A percentile compares a stretch with the other conserved stretches of the same genome.
phyloP scores from a whole-genome alignment of 139 green algal genomes.

The Tetradesmus obliquus region DNA sequence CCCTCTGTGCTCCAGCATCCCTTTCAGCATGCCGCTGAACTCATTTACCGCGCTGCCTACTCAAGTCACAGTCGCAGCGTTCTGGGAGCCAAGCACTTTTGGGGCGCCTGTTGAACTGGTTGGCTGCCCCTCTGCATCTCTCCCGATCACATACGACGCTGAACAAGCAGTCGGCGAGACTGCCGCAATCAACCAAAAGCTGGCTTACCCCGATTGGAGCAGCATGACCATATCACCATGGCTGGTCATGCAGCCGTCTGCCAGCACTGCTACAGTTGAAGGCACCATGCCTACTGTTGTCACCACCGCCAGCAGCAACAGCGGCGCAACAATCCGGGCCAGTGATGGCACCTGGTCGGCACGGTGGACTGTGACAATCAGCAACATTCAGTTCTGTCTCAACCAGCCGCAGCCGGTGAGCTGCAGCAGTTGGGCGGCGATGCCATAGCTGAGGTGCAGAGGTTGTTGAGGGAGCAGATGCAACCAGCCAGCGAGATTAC shows the following conservation, averaged over 20 bases:
- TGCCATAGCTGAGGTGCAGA: neutral
- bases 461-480: too few relatives aligned
- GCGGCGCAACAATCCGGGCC: too few relatives aligned
- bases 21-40: neutral
- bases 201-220: neutral
- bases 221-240: neutral
- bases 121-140: too few relatives aligned
- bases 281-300: neutral
- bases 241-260: neutral
- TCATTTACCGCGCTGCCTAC: neutral
- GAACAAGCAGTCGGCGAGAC: neutral
- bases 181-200: neutral
- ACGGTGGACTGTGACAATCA: neutral
- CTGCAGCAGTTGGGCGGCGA: neutral
- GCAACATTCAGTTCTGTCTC: neutral
- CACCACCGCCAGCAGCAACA: neutral
- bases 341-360: neutral
- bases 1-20: too few relatives aligned
- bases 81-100: too few relatives aligned
- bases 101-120: neutral
- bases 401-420: neutral
- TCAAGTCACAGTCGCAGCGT: neutral
- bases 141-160: too few relatives aligned
- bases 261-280: neutral
- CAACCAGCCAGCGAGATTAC: too few relatives aligned